Evolutionary conservation across 768 basidiomycete genomes (phyloP), one percentile per base, ranked within the genome.

Genomic region (Auriscalpium orientale): DNA sequence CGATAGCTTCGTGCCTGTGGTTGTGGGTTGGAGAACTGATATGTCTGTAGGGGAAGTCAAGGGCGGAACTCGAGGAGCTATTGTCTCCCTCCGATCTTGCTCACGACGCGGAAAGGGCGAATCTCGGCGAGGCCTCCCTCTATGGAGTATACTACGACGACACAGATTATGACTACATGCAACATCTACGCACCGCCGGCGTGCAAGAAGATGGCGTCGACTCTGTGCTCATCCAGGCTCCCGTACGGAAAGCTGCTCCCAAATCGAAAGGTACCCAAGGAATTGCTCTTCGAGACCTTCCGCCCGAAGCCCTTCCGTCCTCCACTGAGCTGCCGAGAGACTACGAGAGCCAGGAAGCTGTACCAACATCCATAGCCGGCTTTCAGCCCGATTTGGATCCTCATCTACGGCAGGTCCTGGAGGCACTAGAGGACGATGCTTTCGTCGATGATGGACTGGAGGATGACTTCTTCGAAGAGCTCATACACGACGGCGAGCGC

Each of bases 381-480:
- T 85, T 99, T 58, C 89, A 90, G 66, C 97, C 94, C 1, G 91
- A 95, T 65, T 91, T 99, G 90, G 91, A 99, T 67, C 92, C 93
- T 6, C 91, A 94, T 72, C 77, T 98, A 28, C 79, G 97, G 22
- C 97, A 99, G 70, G 83, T 84, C 0, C 74, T 99, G 15, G 94
- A 97, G 66, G 97, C 97, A 1, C 74, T 99, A 21, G 97, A 98
- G 57, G 95, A 99, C 64, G 93, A 95, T 57, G 94, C 88, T 2
- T 99, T 95, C 65, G 87, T 97, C 15, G 87, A 92, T 44, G 87
- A 85, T 56, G 78, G 72, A 10, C 67, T 86, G 4, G 83, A 80
- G 36, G 91, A 92, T 52, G 79, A 85, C 66, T 91, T 91, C 68
- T 93, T 93, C 58, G 73, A 72, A 11, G 80, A 87, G 59, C 72